Evolutionary conservation across 352 stramenopile genomes (phyloP).

Genomic region (Aphanomyces stellatus): DNA sequence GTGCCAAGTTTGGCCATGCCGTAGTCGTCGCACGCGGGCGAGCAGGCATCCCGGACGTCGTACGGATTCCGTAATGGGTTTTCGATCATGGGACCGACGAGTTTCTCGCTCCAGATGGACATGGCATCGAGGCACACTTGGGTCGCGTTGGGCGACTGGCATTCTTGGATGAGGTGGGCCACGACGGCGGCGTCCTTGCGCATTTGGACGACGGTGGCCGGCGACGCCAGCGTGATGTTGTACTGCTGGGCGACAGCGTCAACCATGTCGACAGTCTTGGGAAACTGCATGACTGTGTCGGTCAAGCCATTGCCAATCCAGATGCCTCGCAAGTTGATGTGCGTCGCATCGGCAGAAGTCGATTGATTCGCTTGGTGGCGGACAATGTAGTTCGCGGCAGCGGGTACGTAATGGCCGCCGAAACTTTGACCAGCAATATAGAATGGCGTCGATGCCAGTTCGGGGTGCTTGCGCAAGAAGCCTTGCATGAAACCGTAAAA

Average conservation of each 20-base stretch:
- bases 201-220: neutral
- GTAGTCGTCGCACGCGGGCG: neutral
- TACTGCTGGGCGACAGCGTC: constrained; percentile 77
- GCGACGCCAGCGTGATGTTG: constrained; percentile 45
- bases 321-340: constrained; percentile 67
- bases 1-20: neutral
- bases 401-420: constrained; percentile 55
- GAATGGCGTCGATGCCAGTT: constrained; percentile 39
- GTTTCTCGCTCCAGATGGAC: neutral
- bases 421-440: constrained; percentile 70
- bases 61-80: neutral
- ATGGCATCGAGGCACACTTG: neutral
- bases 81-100: neutral
- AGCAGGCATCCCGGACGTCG: constrained; percentile 18
- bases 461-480: constrained; percentile 46
- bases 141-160: too few species aligned
- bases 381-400: constrained; percentile 45
- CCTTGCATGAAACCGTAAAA: constrained; percentile 64
- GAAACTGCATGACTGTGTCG: constrained; percentile 44
- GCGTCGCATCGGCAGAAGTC: constrained; percentile 21
- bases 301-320: constrained; percentile 73
- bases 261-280: constrained; percentile 66
- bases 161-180: too few species aligned
- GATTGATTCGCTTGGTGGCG: constrained; percentile 11
- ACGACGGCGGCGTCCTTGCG: neutral